Evolutionary conservation across 2,329 filamentous ascomycete genomes (phyloP), one percentile per base, ranked within the genome.

Genomic region (Plenodomus lindquistii): DNA sequence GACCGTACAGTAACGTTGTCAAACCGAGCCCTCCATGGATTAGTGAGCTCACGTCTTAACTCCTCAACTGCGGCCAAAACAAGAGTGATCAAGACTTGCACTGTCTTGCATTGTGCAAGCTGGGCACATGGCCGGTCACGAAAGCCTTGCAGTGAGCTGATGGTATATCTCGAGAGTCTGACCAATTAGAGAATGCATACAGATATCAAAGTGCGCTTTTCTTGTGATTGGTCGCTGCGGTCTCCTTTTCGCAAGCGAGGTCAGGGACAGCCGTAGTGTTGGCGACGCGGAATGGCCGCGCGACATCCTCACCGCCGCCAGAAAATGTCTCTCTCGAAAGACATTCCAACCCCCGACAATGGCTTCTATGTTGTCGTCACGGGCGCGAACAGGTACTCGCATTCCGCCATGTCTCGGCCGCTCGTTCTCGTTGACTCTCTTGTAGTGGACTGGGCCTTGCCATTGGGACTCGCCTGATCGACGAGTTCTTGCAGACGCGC

Each of bases 391-490:
- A 92, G 89, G 91, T 92, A 80, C 18, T 37, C 9, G 13, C 8
- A 8, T 7, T 4, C 2, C 1, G 2, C 1, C 4, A 13, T n/a
- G 4, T 1, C 24, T 27, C 11, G 8, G 2, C 7, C 11, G 16
- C 15, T 15, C 42, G 24, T 41, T 19, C 7, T 11, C 48, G 57
- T 67, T 77, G 53, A 76, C 63, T 24, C n/a, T 20, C 37, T 21
- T 19, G 18, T 71, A 97, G 93, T 69, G 93, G 93, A 52, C 85
- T 97, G 37, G 93, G 93, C 37, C 88, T 93, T 62, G 86, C 87
- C 46, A 91, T 89, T 59, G 89, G 88, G 69, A 85, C 88, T 66
- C 89, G 91, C 52, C 80, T 96, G 47, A 93, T 96, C 61, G 90
- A 96, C 76, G 89, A 96, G 64, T 97, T 96, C 77, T 84, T 96